phyloP scores from a whole-genome alignment of 1,139 yeast species.

The Pichia sp. region DNA sequence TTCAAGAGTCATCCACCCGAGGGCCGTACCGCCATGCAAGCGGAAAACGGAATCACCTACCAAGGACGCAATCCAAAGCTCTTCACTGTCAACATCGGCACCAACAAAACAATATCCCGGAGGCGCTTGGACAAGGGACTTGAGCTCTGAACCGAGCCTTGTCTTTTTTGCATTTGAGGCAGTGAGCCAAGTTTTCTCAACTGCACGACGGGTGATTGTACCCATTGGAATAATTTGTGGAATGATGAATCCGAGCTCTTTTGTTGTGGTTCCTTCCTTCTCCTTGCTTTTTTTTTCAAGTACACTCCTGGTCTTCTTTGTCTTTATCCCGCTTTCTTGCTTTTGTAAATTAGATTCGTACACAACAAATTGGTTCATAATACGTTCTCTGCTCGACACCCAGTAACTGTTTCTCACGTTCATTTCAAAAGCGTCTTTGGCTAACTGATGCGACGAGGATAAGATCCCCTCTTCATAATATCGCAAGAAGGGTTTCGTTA shows the following conservation, averaged over 20 bases:
- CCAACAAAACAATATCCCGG: slow-evolving; percentile 89
- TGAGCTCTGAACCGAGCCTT: slow-evolving; percentile 89
- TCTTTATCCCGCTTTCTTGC: slow-evolving; percentile 21
- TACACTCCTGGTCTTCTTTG: slow-evolving; percentile 16
- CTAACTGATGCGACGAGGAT: slow-evolving; percentile 67
- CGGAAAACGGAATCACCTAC: slow-evolving; percentile 89
- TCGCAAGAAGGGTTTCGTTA: slow-evolving; percentile 70
- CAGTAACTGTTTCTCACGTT: slow-evolving; percentile 86
- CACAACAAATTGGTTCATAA: slow-evolving; percentile 81
- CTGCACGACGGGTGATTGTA: slow-evolving; percentile 92
- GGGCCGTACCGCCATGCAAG: slow-evolving; percentile 93
- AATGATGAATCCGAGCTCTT: slow-evolving; percentile 64
- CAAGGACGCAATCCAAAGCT: slow-evolving; percentile 94
- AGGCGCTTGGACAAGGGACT: slow-evolving; percentile 84
- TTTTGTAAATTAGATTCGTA: slow-evolving; percentile 28
- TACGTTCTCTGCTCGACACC: slow-evolving; percentile 86
- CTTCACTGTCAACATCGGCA: slow-evolving; percentile 98
- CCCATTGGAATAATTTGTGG: slow-evolving; percentile 93
- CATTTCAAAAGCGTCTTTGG: slow-evolving; percentile 70
- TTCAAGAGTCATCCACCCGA: slow-evolving; percentile 99
- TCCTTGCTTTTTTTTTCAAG: slow-evolving; percentile 15
- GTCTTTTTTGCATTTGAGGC: slow-evolving; percentile 88
- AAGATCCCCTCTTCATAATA: slow-evolving; percentile 72
- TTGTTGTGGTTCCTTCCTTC: background rate
- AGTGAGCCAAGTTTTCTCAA: slow-evolving; percentile 95